Evolutionary conservation across 139 green algal species (phyloP).

Genomic region (Volvox reticuliferus): DNA sequence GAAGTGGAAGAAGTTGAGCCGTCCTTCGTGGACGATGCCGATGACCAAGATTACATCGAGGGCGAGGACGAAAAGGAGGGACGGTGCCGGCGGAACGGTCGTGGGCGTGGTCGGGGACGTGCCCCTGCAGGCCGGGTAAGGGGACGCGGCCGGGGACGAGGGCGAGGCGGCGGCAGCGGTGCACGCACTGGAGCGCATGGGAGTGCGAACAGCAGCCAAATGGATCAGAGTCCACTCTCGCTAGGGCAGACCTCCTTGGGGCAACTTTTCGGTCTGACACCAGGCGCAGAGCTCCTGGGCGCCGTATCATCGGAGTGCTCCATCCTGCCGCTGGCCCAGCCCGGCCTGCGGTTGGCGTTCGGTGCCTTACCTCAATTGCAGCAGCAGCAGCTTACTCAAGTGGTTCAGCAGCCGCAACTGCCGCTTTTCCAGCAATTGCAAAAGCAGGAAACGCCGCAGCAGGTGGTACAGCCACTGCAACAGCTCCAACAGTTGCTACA

Average conservation of each 20-base stretch:
- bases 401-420: neutral
- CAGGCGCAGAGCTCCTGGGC: neutral
- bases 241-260: neutral
- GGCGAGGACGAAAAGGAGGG: slow-evolving; percentile 26
- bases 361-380: neutral
- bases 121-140: neutral
- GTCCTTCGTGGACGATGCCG: slow-evolving; percentile 25
- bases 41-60: slow-evolving; percentile 24
- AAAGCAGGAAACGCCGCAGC: neutral
- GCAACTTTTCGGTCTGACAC: neutral
- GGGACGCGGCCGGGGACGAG: neutral
- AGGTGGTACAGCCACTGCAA: slow-evolving; percentile 1
- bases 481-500: neutral
- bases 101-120: neutral
- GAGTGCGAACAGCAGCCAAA: neutral
- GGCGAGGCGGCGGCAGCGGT: neutral
- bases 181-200: neutral
- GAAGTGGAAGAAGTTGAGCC: neutral
- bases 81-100: neutral
- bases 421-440: neutral
- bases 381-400: neutral
- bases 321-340: neutral
- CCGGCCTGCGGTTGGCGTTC: neutral
- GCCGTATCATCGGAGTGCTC: neutral
- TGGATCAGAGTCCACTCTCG: neutral